Percentiles rank a stretch among this genome's conserved stretches.
phyloP scores from a whole-genome alignment of 805 yeast species.

The Kuraishia borneana region DNA sequence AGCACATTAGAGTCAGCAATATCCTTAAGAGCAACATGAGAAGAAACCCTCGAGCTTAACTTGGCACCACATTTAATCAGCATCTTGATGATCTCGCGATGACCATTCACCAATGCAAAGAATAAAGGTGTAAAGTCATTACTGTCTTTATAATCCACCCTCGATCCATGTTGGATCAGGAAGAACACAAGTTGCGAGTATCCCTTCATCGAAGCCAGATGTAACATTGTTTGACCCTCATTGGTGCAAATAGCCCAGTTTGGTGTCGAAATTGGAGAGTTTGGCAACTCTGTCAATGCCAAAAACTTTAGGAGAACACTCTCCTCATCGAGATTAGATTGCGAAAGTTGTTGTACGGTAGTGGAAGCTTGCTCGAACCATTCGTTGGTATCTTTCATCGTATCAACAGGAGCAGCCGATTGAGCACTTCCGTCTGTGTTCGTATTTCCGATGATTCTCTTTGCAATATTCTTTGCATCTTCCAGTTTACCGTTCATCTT shows the following conservation, averaged over 20 bases:
- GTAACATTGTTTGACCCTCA: conserved; percentile 74
- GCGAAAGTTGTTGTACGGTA: conserved; percentile 35
- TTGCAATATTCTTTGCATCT: conserved; percentile 90
- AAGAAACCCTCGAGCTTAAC: conserved; percentile 35
- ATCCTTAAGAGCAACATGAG: conserved; percentile 32
- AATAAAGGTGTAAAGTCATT: conserved; percentile 85
- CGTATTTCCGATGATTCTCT: conserved; percentile 71
- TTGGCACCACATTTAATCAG: conserved; percentile 58
- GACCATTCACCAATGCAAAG: conserved; percentile 71
- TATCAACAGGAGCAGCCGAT: conserved; percentile 7
- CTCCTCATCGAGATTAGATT: conserved; percentile 34
- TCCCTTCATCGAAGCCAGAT: conserved; percentile 72
- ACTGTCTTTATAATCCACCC: conserved; percentile 61
- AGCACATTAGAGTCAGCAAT: conserved; percentile 28
- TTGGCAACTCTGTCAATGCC: conserved; percentile 52
- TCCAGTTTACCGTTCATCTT: conserved; percentile 95
- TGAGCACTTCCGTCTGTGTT: conserved; percentile 15
- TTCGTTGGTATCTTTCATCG: conserved; percentile 10
- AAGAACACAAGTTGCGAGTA: conserved; percentile 50
- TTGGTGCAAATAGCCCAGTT: conserved; percentile 74
- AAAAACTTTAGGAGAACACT: conserved; percentile 38
- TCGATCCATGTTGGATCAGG: conserved; percentile 52
- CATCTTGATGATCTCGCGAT: conserved; percentile 51
- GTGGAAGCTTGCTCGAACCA: conserved; percentile 46
- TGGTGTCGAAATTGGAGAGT: conserved; percentile 46